These are phyloP conservation scores for Talaromyces atroroseus DNA, from an alignment of 2,329 filamentous ascomycete genomes.

Conservation along the genomic window DNA sequence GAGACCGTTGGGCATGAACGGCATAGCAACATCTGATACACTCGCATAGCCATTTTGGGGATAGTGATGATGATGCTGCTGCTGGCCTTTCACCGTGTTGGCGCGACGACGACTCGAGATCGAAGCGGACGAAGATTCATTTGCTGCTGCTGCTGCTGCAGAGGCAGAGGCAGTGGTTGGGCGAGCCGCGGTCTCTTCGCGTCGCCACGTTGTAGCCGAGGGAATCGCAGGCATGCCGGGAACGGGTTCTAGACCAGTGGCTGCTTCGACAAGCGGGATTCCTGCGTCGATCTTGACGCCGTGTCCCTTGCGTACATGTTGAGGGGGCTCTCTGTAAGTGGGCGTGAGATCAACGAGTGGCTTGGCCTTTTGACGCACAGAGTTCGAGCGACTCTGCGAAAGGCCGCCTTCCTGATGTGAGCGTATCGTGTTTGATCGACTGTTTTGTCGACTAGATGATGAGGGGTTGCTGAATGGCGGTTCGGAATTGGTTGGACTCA, in stretches of 20 bases:
- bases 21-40: constrained; percentile 14
- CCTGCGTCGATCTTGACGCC: constrained; percentile 41
- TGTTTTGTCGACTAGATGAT: constrained; percentile 20
- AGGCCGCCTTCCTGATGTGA: constrained; percentile 19
- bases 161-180: constrained; percentile 15
- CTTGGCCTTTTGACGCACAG: constrained; percentile 44
- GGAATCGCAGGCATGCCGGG: constrained; percentile 32
- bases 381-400: constrained; percentile 39
- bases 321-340: constrained; percentile 57
- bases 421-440: constrained; percentile 31
- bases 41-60: constrained; percentile 13
- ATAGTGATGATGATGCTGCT: constrained; percentile 12
- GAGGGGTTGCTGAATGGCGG: constrained; percentile 20
- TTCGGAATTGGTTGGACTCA: constrained; percentile 45
- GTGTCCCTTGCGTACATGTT: constrained; percentile 30
- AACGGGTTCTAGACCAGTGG: constrained; percentile 35
- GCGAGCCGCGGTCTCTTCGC: constrained; percentile 18
- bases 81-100: constrained; percentile 30
- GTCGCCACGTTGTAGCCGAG: constrained; percentile 36
- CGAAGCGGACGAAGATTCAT: constrained; percentile 12
- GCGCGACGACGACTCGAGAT: constrained; percentile 23
- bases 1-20: constrained; percentile 35
- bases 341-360: constrained; percentile 66
- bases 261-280: constrained; percentile 36
- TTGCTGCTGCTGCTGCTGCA: too few species aligned